These are phyloP conservation scores for Lachancea waltii DNA, from an alignment of 805 yeast species.

Conservation along the genomic window DNA sequence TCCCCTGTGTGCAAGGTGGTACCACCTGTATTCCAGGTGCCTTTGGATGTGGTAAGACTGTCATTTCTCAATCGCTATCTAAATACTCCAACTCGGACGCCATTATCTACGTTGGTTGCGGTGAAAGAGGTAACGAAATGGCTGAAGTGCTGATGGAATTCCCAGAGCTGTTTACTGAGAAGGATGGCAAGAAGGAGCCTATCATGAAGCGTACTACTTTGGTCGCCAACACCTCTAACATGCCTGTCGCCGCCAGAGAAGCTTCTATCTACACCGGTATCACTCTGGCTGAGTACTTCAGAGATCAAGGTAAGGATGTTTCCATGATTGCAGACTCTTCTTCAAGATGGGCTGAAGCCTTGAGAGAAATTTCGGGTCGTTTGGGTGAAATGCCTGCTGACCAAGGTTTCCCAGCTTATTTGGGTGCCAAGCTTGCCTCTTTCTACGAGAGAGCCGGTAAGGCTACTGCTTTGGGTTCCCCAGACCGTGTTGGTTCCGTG, in stretches of 20 bases:
- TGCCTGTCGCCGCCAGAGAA: conserved; percentile 99
- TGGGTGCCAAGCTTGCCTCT: conserved; percentile 97
- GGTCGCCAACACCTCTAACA: conserved; percentile 97
- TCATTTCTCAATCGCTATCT: conserved; percentile 93
- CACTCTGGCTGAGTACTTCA: conserved; percentile 96
- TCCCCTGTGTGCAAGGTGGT: conserved; percentile 99
- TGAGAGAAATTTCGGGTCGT: conserved; percentile 99
- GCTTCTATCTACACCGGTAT: conserved; percentile 99
- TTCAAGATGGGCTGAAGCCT: conserved; percentile 99
- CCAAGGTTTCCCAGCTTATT: conserved; percentile 99
- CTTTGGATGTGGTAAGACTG: conserved; percentile 98
- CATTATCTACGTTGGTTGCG: conserved; percentile 90
- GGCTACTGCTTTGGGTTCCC: conserved; percentile 91
- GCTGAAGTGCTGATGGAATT: conserved; percentile 99
- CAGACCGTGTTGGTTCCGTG: conserved; percentile 93
- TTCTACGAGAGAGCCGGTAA: conserved; percentile 99
- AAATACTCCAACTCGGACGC: conserved; percentile 97
- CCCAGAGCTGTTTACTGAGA: conserved; percentile 93
- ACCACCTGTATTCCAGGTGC: conserved; percentile 99
- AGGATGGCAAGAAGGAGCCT: conserved; percentile 91
- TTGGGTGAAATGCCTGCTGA: conserved; percentile 99
- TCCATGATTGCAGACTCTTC: conserved; percentile 99
- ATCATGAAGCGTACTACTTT: conserved; percentile 99
- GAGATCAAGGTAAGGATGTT: conserved; percentile 99
- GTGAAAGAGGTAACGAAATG: conserved; percentile 99